Percentiles rank a stretch among this genome's conserved stretches.
Evolutionary conservation across 306 rosid genomes (phyloP).

Genomic region (Ziziphus jujuba): DNA sequence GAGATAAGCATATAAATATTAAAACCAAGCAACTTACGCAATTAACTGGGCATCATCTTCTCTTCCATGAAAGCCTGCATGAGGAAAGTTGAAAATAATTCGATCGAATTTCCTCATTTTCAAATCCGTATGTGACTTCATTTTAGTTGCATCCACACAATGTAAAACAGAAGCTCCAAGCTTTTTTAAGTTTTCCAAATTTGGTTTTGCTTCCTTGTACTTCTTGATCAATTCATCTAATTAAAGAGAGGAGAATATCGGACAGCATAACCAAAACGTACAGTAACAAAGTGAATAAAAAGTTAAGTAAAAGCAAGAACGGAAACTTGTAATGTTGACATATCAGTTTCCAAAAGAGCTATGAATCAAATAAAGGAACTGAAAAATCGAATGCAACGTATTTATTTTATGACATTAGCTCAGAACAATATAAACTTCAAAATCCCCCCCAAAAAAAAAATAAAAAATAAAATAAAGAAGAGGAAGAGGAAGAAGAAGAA

Average conservation of each 20-base stretch:
- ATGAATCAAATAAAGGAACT: neutral
- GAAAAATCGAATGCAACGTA: neutral
- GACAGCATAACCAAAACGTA: conserved; percentile 2
- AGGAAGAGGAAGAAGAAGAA: no score
- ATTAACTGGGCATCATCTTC: conserved; percentile 29
- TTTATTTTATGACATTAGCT: neutral
- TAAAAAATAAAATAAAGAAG: no score
- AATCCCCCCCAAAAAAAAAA: no score
- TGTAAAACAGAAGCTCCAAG: conserved; percentile 46
- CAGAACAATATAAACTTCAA: no score
- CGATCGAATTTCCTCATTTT: conserved; percentile 47
- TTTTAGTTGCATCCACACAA: conserved; percentile 58
- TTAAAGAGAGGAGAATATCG: conserved; percentile 4
- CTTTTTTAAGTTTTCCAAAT: conserved; percentile 36
- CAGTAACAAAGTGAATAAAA: neutral
- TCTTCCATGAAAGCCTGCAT: conserved; percentile 50
- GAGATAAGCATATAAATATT: no score
- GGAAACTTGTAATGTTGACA: neutral
- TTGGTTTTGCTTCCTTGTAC: conserved; percentile 50
- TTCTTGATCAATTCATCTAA: conserved; percentile 43
- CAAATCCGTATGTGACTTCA: conserved; percentile 40
- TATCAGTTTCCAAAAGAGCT: neutral
- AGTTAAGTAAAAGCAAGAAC: neutral
- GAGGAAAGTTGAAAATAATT: conserved; percentile 64
- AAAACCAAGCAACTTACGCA: conserved; percentile 35